Evolutionary conservation across 2,329 filamentous ascomycete genomes (phyloP).

Genomic region (Acrocalymma vagum): DNA sequence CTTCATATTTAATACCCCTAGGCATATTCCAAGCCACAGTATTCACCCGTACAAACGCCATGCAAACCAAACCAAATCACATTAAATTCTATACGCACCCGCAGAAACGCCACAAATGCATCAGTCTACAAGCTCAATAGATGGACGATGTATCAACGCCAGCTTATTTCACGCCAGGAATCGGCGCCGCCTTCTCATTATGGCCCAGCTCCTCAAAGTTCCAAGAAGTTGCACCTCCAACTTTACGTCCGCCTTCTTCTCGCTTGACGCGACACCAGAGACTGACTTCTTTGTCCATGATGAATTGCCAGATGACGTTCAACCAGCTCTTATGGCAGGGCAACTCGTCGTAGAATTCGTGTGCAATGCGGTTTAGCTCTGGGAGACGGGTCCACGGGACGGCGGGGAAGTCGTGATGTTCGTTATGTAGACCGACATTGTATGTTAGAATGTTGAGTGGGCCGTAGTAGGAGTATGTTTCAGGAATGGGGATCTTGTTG

Average conservation of each 20-base stretch:
- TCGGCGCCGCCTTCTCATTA: constrained; percentile 57
- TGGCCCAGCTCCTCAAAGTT: constrained; percentile 58
- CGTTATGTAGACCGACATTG: constrained; percentile 97
- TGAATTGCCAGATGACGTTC: constrained; percentile 94
- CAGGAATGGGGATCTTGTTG: constrained; percentile 68
- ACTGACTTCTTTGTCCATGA: constrained; percentile 87
- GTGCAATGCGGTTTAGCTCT: constrained; percentile 78
- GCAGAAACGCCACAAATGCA: no score
- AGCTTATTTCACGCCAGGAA: constrained; percentile 47
- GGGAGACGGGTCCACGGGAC: constrained; percentile 92
- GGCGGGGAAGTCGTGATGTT: constrained; percentile 98
- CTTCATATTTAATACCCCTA: no score
- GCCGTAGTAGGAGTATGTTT: constrained; percentile 98
- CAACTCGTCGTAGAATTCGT: constrained; percentile 90
- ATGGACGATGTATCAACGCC: no score
- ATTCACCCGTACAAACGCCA: no score
- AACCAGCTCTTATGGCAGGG: constrained; percentile 91
- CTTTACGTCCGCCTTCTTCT: constrained; percentile 74
- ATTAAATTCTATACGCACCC: no score
- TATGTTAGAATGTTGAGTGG: constrained; percentile 91
- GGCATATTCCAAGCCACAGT: no score
- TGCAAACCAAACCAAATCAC: no score
- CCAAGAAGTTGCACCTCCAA: constrained; percentile 57
- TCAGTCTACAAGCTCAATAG: no score
- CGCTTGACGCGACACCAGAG: constrained; percentile 94